These are phyloP conservation scores for Crithidia bombi DNA, from an alignment of 208 protist genomes.

Conservation along the genomic window DNA sequence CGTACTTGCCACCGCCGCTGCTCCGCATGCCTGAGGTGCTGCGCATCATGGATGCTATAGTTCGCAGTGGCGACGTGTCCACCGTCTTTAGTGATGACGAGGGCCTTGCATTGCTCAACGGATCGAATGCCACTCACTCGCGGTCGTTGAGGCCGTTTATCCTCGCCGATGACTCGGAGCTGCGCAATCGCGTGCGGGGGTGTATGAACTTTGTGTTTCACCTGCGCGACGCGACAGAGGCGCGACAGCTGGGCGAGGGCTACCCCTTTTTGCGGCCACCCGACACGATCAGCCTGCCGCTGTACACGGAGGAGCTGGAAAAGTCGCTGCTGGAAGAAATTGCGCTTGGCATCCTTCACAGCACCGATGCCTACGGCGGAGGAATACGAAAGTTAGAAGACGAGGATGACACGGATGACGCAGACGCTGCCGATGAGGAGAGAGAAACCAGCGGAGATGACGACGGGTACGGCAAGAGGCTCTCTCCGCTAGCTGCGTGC, in stretches of 20 bases:
- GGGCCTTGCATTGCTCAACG: constrained; percentile 47
- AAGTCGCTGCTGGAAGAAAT: constrained; percentile 47
- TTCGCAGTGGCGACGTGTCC: constrained; percentile 69
- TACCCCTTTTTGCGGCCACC: constrained; percentile 51
- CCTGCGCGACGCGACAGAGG: constrained; percentile 35
- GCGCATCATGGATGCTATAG: constrained; percentile 53
- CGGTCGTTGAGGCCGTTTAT: constrained; percentile 40
- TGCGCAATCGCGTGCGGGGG: constrained; percentile 63
- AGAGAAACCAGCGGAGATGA: constrained; percentile 5
- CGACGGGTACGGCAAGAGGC: constrained; percentile 19
- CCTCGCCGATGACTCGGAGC: constrained; percentile 45
- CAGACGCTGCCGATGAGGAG: neutral
- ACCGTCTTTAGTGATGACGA: constrained; percentile 76
- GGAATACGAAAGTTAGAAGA: constrained; percentile 25
- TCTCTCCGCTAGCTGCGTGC: constrained; percentile 17
- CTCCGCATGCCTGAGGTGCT: constrained; percentile 53
- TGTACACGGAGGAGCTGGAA: constrained; percentile 34
- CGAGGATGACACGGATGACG: constrained; percentile 5
- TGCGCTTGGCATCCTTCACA: constrained; percentile 35
- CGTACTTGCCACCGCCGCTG: constrained; percentile 63
- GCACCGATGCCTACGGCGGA: constrained; percentile 14
- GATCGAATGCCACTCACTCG: constrained; percentile 23
- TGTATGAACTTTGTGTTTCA: constrained; percentile 69
- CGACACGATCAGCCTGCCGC: constrained; percentile 30
- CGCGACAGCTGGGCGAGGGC: constrained; percentile 36